Conservation (phyloP, 2,329 filamentous ascomycete species). For the Sporothrix globosa region DNA sequence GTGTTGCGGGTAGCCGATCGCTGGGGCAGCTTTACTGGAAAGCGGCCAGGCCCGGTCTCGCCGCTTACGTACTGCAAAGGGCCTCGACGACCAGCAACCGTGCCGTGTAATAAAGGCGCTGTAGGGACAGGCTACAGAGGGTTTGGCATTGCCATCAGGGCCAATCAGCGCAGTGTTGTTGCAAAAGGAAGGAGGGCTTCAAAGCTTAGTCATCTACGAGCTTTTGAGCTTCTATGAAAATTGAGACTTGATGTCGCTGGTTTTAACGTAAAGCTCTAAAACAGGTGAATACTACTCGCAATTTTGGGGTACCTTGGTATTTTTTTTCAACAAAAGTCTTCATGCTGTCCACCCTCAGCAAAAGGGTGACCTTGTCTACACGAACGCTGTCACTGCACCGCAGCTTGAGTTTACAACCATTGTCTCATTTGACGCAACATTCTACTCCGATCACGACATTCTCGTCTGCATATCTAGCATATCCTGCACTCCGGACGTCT, state of each 20-base stretch:
- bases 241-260: neutral
- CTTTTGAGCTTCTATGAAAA: slow-evolving; percentile 20
- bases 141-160: neutral
- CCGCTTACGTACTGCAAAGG: too few relatives aligned
- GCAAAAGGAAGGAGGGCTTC: neutral
- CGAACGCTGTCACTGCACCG: neutral
- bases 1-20: too few relatives aligned
- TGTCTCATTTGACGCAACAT: slow-evolving; percentile 20
- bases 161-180: slow-evolving; percentile 26
- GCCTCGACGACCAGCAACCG: too few relatives aligned
- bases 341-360: slow-evolving; percentile 15
- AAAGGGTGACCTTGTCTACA: slow-evolving; percentile 12
- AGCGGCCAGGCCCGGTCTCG: too few relatives aligned
- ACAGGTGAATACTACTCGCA: neutral
- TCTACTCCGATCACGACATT: slow-evolving; percentile 27
- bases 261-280: neutral
- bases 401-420: neutral
- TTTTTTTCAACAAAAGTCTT: neutral
- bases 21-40: too few relatives aligned
- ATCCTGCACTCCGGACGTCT: neutral
- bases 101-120: neutral
- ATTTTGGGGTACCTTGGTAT: neutral
- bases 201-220: slow-evolving; percentile 28
- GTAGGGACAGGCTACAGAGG: neutral
- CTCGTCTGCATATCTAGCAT: neutral